phyloP scores from a whole-genome alignment of 2,329 filamentous ascomycete genomes.

The Pseudopithomyces chartarum region DNA sequence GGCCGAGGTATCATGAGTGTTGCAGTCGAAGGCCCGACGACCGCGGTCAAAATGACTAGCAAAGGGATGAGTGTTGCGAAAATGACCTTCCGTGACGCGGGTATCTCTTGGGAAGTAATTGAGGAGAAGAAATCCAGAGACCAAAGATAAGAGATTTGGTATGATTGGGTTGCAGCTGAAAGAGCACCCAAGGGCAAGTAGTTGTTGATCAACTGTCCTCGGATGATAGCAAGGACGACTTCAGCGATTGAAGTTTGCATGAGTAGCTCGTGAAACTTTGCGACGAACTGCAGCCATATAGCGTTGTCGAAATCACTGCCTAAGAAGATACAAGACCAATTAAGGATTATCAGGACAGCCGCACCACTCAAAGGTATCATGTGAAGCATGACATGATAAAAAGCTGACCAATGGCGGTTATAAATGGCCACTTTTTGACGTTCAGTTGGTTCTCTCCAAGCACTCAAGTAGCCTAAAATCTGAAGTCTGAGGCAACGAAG shows the following conservation, averaged over 20 bases:
- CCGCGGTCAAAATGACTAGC: neutral
- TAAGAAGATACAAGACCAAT: slow-evolving; percentile 8
- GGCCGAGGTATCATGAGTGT: slow-evolving; percentile 6
- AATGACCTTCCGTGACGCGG: neutral
- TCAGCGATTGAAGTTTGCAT: slow-evolving; percentile 21
- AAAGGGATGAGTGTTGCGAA: neutral
- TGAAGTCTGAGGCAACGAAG: neutral
- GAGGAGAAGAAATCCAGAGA: slow-evolving; percentile 15
- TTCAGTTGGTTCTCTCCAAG: slow-evolving; percentile 6
- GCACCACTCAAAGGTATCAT: slow-evolving; percentile 11
- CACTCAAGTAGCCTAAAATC: neutral
- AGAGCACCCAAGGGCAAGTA: slow-evolving; percentile 17
- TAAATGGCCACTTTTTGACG: slow-evolving; percentile 16
- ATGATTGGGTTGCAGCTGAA: slow-evolving; percentile 9
- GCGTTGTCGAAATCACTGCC: neutral
- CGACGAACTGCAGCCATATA: slow-evolving; percentile 18
- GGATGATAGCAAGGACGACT: slow-evolving; percentile 12
- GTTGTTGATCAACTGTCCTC: neutral
- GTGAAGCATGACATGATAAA: slow-evolving; percentile 12
- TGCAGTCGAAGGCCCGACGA: slow-evolving; percentile 10
- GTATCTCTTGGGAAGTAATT: neutral
- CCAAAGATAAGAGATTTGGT: slow-evolving; percentile 23
- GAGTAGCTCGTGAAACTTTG: slow-evolving; percentile 24
- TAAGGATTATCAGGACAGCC: slow-evolving; percentile 6
- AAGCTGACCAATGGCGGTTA: slow-evolving; percentile 8